These are phyloP conservation scores for Voacanga thouarsii DNA, from an alignment of 257 asterid species.

Conservation along the genomic window DNA sequence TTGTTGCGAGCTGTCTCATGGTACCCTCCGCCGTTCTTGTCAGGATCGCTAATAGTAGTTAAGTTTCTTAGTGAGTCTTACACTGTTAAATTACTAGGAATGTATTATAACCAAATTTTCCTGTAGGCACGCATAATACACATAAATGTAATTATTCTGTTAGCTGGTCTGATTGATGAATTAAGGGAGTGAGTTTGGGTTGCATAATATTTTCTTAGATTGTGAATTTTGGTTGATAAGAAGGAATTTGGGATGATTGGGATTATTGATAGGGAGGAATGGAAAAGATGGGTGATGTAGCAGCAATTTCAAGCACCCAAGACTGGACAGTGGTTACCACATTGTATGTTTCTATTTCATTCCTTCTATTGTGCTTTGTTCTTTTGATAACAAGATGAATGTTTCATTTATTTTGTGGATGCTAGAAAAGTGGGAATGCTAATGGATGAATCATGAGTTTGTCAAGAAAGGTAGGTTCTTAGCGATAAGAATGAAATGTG, in stretches of 20 bases:
- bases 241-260: constrained; percentile 39
- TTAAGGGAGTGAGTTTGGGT: constrained; percentile 14
- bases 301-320: constrained; percentile 35
- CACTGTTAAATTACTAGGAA: constrained; percentile 20
- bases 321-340: constrained; percentile 34
- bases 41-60: constrained; percentile 85
- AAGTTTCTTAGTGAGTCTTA: constrained; percentile 68
- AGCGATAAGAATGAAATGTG: background rate
- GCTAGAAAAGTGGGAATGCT: background rate
- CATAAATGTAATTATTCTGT: background rate
- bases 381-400: background rate
- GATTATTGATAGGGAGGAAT: constrained; percentile 53
- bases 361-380: constrained; percentile 7
- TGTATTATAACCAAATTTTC: background rate
- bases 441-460: background rate
- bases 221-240: constrained; percentile 41
- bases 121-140: background rate
- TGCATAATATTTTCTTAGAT: constrained; percentile 22
- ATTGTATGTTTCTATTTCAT: constrained; percentile 40
- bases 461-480: background rate
- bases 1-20: constrained; percentile 90
- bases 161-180: background rate
- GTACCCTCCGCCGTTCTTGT: constrained; percentile 98
- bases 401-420: background rate
- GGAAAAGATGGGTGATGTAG: constrained; percentile 61